Base-by-base conservation (phyloP, 352 stramenopile genomes). In the Phytophthora tentaculata region DNA sequence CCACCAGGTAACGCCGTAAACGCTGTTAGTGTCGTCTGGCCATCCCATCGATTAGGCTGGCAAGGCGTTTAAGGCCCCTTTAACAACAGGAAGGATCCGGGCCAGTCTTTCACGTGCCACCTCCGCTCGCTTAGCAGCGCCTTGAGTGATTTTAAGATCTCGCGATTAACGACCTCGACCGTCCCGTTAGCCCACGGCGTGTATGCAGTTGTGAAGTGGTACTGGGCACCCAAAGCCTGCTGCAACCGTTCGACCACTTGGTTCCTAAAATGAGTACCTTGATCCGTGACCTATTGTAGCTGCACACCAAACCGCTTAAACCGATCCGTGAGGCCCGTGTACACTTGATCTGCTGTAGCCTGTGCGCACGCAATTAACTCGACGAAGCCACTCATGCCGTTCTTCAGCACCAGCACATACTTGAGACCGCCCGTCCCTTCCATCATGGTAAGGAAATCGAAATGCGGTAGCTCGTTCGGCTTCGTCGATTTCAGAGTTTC, bases 361-460 rank as follows among this genome's bases (percentile, higher is more conserved):
- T 45, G 39, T 10, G 17, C 16, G 39, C 39, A 45, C 6, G 60
- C 41, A 10, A 77, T 23, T 2, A 84, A 35, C 17, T 76, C 64
- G 0, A 70, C 60, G 24, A 71, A 81, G 0, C 71, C 70, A 5
- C 47, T 64, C 69, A 81, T 77, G 6, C 64, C 65, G n/a, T 85
- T 71, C 19, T 79, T 74, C 0, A 80, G 5, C 0, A 84, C 61
- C 0, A 80, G 52, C 0, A 82, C 44, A 16, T 83, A 81, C 28
- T 71, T 69, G 0, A 35, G 9, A 1, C 41, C 61, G 1, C 51
- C 44, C 17, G 58, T 48, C 0, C 53, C 54, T 26, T 63, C 24
- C 0, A 67, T 49, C 24, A 81, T 63, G 0, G 52, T 64, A 10
- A 83, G 24, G 14, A 68, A 85, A 14, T 81, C 71, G 24, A 85